These are phyloP conservation scores for Eucalyptus erythrocorys DNA, from an alignment of 345 rosid species.

Conservation along the genomic window DNA sequence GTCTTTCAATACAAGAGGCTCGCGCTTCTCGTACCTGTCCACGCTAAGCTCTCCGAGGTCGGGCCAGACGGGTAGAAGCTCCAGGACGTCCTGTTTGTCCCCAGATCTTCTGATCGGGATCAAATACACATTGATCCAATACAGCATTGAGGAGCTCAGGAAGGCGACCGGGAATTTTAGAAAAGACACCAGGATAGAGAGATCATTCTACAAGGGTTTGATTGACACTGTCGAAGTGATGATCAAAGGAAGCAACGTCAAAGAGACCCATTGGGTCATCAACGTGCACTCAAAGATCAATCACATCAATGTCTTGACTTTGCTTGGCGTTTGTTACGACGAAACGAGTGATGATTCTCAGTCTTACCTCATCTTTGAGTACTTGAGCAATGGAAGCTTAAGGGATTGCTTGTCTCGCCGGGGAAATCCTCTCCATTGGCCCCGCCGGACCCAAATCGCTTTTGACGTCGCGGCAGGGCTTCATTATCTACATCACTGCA, in stretches of 20 bases:
- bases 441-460: constrained; percentile 26
- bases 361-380: constrained; percentile 33
- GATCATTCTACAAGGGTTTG: constrained; percentile 14
- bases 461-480: constrained; percentile 34
- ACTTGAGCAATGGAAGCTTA: constrained; percentile 34
- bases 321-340: constrained; percentile 37
- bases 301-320: constrained; percentile 35
- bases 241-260: constrained; percentile 34
- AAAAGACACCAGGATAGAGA: constrained; percentile 22
- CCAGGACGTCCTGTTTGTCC: constrained; percentile 32
- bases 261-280: constrained; percentile 25
- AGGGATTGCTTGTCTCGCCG: constrained; percentile 22
- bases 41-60: constrained; percentile 24
- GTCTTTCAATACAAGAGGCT: constrained; percentile 25
- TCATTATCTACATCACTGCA: constrained; percentile 38
- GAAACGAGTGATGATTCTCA: constrained; percentile 6
- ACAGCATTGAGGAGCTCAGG: constrained; percentile 20
- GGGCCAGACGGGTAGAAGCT: constrained; percentile 16
- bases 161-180: constrained; percentile 22
- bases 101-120: constrained; percentile 44
- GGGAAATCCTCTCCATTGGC: constrained; percentile 15
- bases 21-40: constrained; percentile 13
- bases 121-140: constrained; percentile 26
- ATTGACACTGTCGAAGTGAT: constrained; percentile 20
- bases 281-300: constrained; percentile 42